Conservation (phyloP, 2,329 filamentous ascomycete genomes). For the Fusarium torreyae region DNA sequence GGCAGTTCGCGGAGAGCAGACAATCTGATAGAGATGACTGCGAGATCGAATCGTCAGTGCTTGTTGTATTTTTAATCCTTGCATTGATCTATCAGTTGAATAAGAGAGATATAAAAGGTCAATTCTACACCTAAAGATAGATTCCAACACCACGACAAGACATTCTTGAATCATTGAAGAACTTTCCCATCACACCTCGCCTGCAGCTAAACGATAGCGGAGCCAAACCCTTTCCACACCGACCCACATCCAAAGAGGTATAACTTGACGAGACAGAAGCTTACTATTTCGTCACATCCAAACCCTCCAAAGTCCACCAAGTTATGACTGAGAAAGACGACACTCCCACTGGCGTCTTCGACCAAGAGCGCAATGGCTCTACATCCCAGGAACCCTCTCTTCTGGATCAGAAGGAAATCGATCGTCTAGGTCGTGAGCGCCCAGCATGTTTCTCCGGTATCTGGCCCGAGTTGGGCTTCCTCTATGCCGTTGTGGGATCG, state of each 20-base stretch:
- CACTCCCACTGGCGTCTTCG: conserved; percentile 5
- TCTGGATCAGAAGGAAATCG: conserved; percentile 60
- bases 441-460: conserved; percentile 68
- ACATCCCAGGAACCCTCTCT: background rate
- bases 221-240: background rate
- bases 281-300: background rate
- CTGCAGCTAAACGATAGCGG: background rate
- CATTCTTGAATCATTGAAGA: no score
- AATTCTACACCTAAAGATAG: no score
- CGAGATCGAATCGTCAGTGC: no score
- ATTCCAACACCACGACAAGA: no score
- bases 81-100: background rate
- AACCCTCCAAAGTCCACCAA: background rate
- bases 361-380: background rate
- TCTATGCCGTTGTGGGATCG: conserved; percentile 73
- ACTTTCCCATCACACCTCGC: background rate
- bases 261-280: conserved; percentile 6
- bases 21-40: no score
- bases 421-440: conserved; percentile 74
- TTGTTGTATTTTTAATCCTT: background rate
- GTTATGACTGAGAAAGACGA: conserved; percentile 6
- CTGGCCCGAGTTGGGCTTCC: conserved; percentile 73
- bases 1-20: no score
- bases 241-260: conserved; percentile 3
- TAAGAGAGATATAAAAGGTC: no score